These are phyloP conservation scores for Stephania cephalantha DNA, from an alignment of 164 flowering plant genomes.

Conservation along the genomic window DNA sequence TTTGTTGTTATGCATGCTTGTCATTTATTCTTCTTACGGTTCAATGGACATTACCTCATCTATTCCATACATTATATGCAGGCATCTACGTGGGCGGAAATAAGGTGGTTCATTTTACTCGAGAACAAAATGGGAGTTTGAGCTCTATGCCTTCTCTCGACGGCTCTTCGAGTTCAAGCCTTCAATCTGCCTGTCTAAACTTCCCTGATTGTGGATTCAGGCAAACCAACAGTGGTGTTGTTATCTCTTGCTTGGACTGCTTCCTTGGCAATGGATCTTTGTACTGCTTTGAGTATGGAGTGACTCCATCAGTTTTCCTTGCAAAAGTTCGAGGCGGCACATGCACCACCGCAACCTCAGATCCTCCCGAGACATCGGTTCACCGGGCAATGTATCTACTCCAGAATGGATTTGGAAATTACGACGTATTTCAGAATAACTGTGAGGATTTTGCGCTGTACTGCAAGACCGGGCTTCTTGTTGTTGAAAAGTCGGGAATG, in stretches of 20 bases:
- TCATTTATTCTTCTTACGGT: background rate
- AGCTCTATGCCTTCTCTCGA: slow-evolving; percentile 21
- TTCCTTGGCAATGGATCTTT: slow-evolving; percentile 72
- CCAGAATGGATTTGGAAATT: slow-evolving; percentile 94
- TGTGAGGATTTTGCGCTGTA: slow-evolving; percentile 95
- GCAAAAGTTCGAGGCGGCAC: slow-evolving; percentile 95
- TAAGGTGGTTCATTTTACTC: slow-evolving; percentile 92
- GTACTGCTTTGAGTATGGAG: slow-evolving; percentile 80
- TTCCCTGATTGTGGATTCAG: slow-evolving; percentile 95
- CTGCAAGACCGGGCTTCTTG: slow-evolving; percentile 88
- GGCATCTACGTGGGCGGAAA: slow-evolving; percentile 77
- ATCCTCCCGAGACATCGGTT: slow-evolving; percentile 54
- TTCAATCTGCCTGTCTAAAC: slow-evolving; percentile 44
- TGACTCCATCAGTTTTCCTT: slow-evolving; percentile 56
- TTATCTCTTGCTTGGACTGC: slow-evolving; percentile 87
- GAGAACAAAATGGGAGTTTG: slow-evolving; percentile 29
- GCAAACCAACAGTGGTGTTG: slow-evolving; percentile 82
- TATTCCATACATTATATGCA: slow-evolving; percentile 16
- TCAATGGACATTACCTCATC: background rate
- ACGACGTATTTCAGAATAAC: slow-evolving; percentile 76
- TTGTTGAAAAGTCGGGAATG: slow-evolving; percentile 52
- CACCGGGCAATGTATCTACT: slow-evolving; percentile 95
- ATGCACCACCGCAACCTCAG: slow-evolving; percentile 84
- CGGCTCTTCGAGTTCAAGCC: slow-evolving; percentile 25
- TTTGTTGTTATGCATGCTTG: background rate